Evolutionary conservation across 768 basidiomycete species (phyloP), one percentile per base, ranked within the genome.

Genomic region (Galerina sulciceps): DNA sequence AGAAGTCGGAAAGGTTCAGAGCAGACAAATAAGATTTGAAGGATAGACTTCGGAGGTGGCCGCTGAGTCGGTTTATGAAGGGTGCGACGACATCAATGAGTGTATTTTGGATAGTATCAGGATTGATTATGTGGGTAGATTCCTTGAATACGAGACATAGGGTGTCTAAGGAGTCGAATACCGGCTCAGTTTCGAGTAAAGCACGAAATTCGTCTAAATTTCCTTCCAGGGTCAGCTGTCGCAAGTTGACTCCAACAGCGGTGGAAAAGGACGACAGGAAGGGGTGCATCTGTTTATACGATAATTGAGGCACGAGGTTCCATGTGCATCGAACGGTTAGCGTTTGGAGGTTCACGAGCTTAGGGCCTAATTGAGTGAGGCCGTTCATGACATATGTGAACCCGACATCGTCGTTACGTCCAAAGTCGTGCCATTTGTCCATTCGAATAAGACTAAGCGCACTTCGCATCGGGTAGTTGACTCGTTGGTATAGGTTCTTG

Each of bases 261-360:
- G 66, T 59, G 75, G 78, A 81, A 6, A 77, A 79, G n/a, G 71
- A 58, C 6, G 70, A 58, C 51, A 78, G 72, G 43, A 80, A 71
- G 4, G 65, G 55, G 10, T 69, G 61, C 14, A 78, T 54, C 50
- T 75, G 65, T 47, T 72, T 62, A 48, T 60, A 49, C 11, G 59
- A 45, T 18, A 56, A 41, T 8, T 54, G 58, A 2, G 67, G 62
- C n/a, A 67, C 66, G 14, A 73, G 55, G 48, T 77, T 72, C 76
- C 75, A 79, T 4, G 75, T 72, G 46, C 53, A 55, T 43, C 75
- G 73, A 14, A 81, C 65, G 17, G 73, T 67, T 37, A 81, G 73
- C 6, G 69, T 63, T 14, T 65, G 67, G 55, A 79, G 58, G 41
- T 70, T 72, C 10, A 62, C 58, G 57, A 81, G 61, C 15, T 62